Conservation (phyloP, 306 rosid species). For the Lagenaria siceraria region DNA sequence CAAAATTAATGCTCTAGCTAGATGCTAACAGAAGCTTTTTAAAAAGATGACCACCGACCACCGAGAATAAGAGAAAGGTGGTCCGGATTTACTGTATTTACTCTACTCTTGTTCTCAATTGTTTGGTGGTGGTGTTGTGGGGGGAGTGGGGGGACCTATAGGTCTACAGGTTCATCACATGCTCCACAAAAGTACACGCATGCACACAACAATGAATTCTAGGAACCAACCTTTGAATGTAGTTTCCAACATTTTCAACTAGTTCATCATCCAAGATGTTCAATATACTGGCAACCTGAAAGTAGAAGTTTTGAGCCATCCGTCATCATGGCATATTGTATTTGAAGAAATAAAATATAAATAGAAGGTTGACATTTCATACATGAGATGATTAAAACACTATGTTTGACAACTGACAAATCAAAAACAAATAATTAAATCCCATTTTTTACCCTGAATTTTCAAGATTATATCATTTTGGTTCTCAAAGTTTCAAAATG, state of each 20-base stretch:
- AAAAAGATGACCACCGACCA: not conserved
- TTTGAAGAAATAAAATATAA: not conserved
- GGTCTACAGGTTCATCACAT: not conserved
- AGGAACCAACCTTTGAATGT: conserved; percentile 59
- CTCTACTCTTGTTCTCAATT: not conserved
- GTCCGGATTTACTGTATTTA: not conserved
- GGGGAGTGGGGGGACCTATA: too few species aligned
- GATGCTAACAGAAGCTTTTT: not conserved
- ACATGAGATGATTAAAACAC: not conserved
- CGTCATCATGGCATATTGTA: not conserved
- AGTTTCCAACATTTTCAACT: conserved; percentile 62
- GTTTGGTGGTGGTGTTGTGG: too few species aligned
- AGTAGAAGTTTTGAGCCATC: conserved; percentile 9
- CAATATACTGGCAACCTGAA: conserved; percentile 81
- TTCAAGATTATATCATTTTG: too few species aligned
- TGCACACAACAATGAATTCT: not conserved
- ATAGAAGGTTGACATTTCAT: not conserved
- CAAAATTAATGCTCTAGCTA: not conserved
- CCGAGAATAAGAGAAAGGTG: not conserved
- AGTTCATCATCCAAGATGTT: conserved; percentile 75
- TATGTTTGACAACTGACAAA: not conserved
- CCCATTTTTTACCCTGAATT: too few species aligned
- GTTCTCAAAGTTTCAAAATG: too few species aligned
- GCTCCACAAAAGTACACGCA: not conserved
- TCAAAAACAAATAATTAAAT: too few species aligned